Percentiles rank a stretch among this genome's conserved stretches.
phyloP scores from a whole-genome alignment of 257 asterid species.

The Apocynum venetum region DNA sequence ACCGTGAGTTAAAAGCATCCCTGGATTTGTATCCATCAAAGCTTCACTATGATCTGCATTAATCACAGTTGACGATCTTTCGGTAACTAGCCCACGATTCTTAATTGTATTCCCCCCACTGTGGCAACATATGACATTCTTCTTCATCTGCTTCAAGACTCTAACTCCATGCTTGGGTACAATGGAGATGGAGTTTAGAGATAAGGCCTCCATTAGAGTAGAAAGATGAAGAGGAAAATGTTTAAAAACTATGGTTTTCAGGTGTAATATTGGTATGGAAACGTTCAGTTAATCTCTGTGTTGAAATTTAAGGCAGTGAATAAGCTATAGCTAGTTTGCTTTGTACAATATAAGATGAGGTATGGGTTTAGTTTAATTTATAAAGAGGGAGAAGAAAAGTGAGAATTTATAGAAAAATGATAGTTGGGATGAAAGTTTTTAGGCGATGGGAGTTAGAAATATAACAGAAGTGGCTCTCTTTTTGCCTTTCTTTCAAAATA shows the following conservation, averaged over 20 bases:
- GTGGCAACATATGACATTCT: not conserved
- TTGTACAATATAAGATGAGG: slow-evolving; percentile 28
- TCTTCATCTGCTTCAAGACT: slow-evolving; percentile 5
- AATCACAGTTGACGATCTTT: slow-evolving; percentile 37
- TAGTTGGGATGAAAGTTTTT: slow-evolving; percentile 39
- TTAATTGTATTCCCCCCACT: not conserved
- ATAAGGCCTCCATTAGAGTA: slow-evolving; percentile 11
- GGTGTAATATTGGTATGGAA: slow-evolving; percentile 36
- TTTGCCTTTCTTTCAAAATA: slow-evolving; percentile 61
- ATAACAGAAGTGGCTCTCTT: slow-evolving; percentile 64
- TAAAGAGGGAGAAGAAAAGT: slow-evolving; percentile 40
- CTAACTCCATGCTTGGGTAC: not conserved
- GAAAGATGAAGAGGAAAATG: slow-evolving; percentile 23
- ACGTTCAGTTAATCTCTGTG: slow-evolving; percentile 25
- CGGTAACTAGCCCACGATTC: slow-evolving; percentile 44
- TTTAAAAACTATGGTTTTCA: slow-evolving; percentile 23
- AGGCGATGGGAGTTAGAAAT: slow-evolving; percentile 68
- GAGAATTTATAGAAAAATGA: slow-evolving; percentile 27
- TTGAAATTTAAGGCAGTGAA: slow-evolving; percentile 33
- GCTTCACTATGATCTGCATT: slow-evolving; percentile 37
- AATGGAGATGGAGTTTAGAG: slow-evolving; percentile 6
- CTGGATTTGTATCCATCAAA: slow-evolving; percentile 31
- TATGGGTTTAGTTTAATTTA: slow-evolving; percentile 60
- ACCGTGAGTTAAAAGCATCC: slow-evolving; percentile 15
- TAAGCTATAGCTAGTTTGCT: slow-evolving; percentile 26